Percentiles rank a stretch among this genome's conserved stretches.
Evolutionary conservation across 768 basidiomycete species (phyloP).

Genomic region (Leccinum sublutescens): DNA sequence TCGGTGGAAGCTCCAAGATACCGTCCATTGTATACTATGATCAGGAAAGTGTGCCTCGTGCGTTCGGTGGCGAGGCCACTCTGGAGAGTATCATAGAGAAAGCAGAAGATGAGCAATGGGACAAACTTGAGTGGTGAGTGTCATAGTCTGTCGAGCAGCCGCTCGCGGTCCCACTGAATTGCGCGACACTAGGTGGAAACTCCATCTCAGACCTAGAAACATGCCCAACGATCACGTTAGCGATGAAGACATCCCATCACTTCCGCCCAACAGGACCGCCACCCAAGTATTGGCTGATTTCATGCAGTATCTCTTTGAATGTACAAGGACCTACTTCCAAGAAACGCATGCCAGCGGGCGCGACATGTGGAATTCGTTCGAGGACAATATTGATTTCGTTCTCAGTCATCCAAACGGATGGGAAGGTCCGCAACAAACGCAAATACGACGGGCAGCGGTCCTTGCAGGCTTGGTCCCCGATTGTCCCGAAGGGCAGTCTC

Average conservation of each 20-base stretch:
- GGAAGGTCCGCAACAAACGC: constrained; percentile 43
- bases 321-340: constrained; percentile 43
- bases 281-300: constrained; percentile 50
- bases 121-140: constrained; percentile 32
- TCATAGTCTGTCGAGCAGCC: neutral
- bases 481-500: constrained; percentile 34
- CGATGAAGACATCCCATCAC: constrained; percentile 37
- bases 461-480: constrained; percentile 40
- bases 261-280: constrained; percentile 43
- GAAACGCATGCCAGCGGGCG: constrained; percentile 44
- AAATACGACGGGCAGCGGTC: constrained; percentile 45
- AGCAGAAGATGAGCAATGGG: constrained; percentile 39
- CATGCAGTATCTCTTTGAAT: constrained; percentile 44
- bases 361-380: constrained; percentile 42
- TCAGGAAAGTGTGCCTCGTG: constrained; percentile 35
- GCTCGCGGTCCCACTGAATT: constrained; percentile 7
- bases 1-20: constrained; percentile 50
- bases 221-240: constrained; percentile 22
- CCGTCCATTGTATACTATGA: constrained; percentile 51
- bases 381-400: constrained; percentile 42
- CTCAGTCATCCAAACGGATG: constrained; percentile 50
- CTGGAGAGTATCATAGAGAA: constrained; percentile 37
- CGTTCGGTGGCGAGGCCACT: constrained; percentile 47
- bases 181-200: constrained; percentile 32
- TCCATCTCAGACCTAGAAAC: constrained; percentile 33